Evolutionary conservation across 352 stramenopile genomes (phyloP), one percentile per base, ranked within the genome.

Genomic region (Phytophthora megakarya): DNA sequence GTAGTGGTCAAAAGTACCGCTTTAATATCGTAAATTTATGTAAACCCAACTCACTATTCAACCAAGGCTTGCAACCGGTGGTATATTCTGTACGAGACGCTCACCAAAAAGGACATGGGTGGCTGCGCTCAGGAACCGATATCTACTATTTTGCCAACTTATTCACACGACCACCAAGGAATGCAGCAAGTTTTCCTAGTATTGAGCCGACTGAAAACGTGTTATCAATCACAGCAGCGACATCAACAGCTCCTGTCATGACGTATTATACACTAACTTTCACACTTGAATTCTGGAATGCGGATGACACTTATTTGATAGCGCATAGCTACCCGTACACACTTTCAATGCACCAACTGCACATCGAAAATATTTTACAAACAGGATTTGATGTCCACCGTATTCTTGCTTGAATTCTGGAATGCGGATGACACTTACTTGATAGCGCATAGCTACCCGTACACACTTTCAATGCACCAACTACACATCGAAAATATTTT

Each of bases 21-120:
- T 97, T 98, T 67, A 95, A 97, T 61, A 94, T 98, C 52, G 56
- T 97, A 16, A 98, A 98, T 53, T 40, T 98, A 33, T 96, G 87
- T 56, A 98, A 98, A 40, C 80, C 89, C 6, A 91, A 97, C 56
- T 96, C 82, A 5, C 53, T 98, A 32, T 98, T 96, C 70, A 97
- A 97, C 45, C 74, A 85, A 53, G 95, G 95, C 1, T 92, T 98
- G 50, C 86, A 90, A 11, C 93, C 95, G 0, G 78, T 98, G 1
- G 51, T 97, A 8, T 98, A 97, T 67, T 97, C 84, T 0, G 71
- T 87, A 7, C 59, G 71, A 50, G 85, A 95, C 58, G 88, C 84
- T 13, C 52, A 56, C 1, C 58, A 76, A 15, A 70, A 81, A 33
- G 65, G 63, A 9, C 67, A 80, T 22, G 88, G 92, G 9, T 98